A percentile compares a stretch with the other conserved stretches of the same genome.
These are phyloP conservation scores for Quercus lobata DNA, from an alignment of 331 rosid species.

Conservation along the genomic window DNA sequence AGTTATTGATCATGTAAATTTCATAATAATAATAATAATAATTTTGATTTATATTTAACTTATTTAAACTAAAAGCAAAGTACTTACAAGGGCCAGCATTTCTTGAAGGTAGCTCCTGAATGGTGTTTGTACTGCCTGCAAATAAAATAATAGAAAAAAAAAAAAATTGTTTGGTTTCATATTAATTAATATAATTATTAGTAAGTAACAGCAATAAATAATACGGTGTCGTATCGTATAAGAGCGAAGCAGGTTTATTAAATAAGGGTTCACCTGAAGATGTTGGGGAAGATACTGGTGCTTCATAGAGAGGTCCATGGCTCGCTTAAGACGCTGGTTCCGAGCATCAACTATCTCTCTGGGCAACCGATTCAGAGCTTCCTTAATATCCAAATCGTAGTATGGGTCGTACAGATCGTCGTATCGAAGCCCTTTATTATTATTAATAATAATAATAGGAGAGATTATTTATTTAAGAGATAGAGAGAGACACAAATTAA, in stretches of 20 bases:
- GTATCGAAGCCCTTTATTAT: slow-evolving; percentile 71
- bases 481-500: neutral
- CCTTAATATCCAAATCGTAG: slow-evolving; percentile 86
- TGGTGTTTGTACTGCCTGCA: slow-evolving; percentile 91
- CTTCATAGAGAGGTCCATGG: slow-evolving; percentile 96
- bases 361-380: slow-evolving; percentile 81
- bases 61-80: too few relatives aligned
- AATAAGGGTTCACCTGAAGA: slow-evolving; percentile 52
- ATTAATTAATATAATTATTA: neutral
- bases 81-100: slow-evolving; percentile 73
- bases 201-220: neutral
- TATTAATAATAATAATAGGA: neutral
- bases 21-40: too few relatives aligned
- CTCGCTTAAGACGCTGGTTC: slow-evolving; percentile 91
- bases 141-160: neutral
- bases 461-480: neutral
- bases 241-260: neutral
- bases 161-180: too few relatives aligned
- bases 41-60: too few relatives aligned
- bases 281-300: slow-evolving; percentile 72
- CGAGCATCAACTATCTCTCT: slow-evolving; percentile 91
- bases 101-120: slow-evolving; percentile 92
- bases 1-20: too few relatives aligned
- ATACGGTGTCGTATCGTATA: neutral
- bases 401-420: slow-evolving; percentile 89